Evolutionary conservation across 768 basidiomycete species (phyloP), one percentile per base, ranked within the genome.

Genomic region (Hemileccinum rubropunctum): DNA sequence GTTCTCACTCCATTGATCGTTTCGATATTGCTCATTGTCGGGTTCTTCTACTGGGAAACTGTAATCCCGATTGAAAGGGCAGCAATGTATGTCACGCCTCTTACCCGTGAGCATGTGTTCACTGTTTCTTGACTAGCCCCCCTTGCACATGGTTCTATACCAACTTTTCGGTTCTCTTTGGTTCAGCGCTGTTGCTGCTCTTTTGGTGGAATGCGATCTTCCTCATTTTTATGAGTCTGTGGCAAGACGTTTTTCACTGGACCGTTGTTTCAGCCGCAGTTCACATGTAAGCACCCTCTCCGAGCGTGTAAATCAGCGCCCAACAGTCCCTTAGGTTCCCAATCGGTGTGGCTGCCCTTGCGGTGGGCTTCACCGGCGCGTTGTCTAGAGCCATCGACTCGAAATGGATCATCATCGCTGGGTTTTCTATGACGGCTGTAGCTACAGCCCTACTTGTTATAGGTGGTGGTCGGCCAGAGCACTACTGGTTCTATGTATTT

Each of bases 1-100:
- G 77, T 81, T 48, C 60, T 82, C 42, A 68, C 64, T 4, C 74
- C 77, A 0, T 64, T 84, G 34, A 59, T 79, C 10, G 55, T 81
- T 30, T 75, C 80, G 5, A 58, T 78, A 50, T 30, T 73, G 9
- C 52, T 77, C 11, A 57, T 65, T 33, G 54, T 63, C 23, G 62
- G 46, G 1, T 84, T 84, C 68, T 78, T 83, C 63, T 64, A 71
- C 44, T 82, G 75, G 73, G 80, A 83, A 54, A 62, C 71, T 9
- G 38, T 56, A 0, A 59, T 79, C 13, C 74, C 73, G 2, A 54
- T 58, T 14, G 63, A 75, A 12, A 60, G 58, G 6, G 79, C 81
- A 11, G 72, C 74, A 5, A 59, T 78, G 75, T 76, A 55, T 37
- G 73, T 57, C 13, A 14, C n/a, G 30, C 27, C 27, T 49, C 9